Evolutionary conservation across 2,329 filamentous ascomycete genomes (phyloP), one percentile per base, ranked within the genome.

Genomic region (Sarocladium oryzae): DNA sequence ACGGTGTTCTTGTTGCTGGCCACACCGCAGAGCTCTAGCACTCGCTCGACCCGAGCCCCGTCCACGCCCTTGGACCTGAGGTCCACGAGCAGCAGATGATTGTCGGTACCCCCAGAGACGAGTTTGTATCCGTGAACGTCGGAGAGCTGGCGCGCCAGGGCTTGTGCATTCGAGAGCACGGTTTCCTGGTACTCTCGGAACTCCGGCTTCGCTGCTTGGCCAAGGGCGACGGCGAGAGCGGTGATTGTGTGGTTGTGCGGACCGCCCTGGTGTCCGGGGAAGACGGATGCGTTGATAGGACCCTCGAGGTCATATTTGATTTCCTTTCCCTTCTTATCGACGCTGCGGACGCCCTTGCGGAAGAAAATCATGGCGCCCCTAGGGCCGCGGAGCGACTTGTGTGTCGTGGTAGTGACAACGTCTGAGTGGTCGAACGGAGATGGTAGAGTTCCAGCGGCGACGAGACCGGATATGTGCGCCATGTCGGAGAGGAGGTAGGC

Each of bases 221-320:
- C 91, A 52, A 97, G 79, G 3, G 92, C 92, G 41, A 96, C 92
- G 15, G 91, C 85, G 18, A 97, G 77, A 21, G 92, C 92, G 21
- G 91, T 95, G 68, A 97, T 97, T 59, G 92, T 96, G 76, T 97
- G 92, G 76, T 97, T 97, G 75, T 97, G 92, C 49, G 92, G 92
- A 23, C 92, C 92, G 66, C 92, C 92, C 70, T 97, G 92, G 72
- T 97, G 92, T 51, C 92, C 92, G 15, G 92, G 92, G 78, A 97
- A 96, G 53, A 97, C 92, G 50, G 90, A 95, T 60, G 84, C 81
- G 72, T 96, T 96, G 75, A 97, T 96, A 52, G 90, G 88, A 35
- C 78, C 81, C 70, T 96, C 92, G 28, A 97, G 85, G 63, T 96
- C 85, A 71, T 95, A 97, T 67, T 54, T 54, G 35, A 87, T 71